Evolutionary conservation across 768 basidiomycete species (phyloP).

Genomic region (Floccularia luteovirens): DNA sequence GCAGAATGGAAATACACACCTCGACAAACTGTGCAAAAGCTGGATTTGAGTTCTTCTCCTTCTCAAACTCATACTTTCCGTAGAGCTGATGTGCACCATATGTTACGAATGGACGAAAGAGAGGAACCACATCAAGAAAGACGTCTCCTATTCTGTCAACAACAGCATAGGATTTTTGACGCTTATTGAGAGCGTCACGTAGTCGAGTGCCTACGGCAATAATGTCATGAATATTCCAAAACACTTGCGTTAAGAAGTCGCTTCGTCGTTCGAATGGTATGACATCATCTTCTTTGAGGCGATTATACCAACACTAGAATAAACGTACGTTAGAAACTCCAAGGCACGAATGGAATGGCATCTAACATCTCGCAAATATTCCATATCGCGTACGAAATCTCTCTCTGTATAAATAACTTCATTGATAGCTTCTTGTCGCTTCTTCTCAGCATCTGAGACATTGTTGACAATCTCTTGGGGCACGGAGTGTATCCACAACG

Average conservation of each 20-base stretch:
- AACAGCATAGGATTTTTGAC: constrained; percentile 92
- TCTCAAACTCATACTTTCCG: constrained; percentile 99
- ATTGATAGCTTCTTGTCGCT: constrained; percentile 95
- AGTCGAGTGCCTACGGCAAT: constrained; percentile 85
- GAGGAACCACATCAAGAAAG: constrained; percentile 76
- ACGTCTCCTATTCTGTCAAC: constrained; percentile 92
- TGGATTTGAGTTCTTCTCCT: constrained; percentile 90
- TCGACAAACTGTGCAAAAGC: constrained; percentile 95
- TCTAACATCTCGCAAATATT: constrained; percentile 91
- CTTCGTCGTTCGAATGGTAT: constrained; percentile 70
- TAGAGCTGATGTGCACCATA: constrained; percentile 97
- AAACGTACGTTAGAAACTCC: neutral
- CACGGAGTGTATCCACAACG: constrained; percentile 94
- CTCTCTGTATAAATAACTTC: constrained; percentile 93
- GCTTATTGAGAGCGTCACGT: constrained; percentile 90
- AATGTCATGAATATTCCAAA: constrained; percentile 97
- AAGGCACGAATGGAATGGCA: neutral
- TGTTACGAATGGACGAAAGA: constrained; percentile 88
- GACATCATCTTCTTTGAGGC: constrained; percentile 66
- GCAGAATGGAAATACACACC: constrained; percentile 39
- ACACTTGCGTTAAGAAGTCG: constrained; percentile 89
- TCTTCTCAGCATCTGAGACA: constrained; percentile 91
- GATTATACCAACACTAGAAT: constrained; percentile 63
- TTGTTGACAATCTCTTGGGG: constrained; percentile 90
- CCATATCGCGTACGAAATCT: constrained; percentile 97